These are phyloP conservation scores for Tilletia setariae DNA, from an alignment of 1,284 basidiomycete genomes.

Conservation along the genomic window DNA sequence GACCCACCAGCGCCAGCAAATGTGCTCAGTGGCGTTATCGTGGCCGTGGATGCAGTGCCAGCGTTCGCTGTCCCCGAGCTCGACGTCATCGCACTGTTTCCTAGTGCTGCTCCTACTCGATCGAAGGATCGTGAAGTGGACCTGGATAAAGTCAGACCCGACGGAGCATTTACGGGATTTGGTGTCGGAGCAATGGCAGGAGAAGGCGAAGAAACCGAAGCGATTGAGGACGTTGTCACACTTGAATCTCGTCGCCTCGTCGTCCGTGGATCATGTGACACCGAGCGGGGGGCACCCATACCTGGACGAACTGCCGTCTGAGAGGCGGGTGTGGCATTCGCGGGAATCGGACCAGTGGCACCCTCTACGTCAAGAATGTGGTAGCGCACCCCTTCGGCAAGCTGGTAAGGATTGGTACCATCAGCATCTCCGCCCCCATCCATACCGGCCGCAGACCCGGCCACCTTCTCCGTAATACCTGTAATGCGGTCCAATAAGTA, in stretches of 20 bases:
- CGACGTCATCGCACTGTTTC: neutral
- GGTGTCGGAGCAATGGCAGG: neutral
- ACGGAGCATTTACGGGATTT: neutral
- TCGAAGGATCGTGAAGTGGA: constrained; percentile 4
- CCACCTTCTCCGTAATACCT: constrained; percentile 75
- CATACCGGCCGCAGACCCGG: constrained; percentile 10
- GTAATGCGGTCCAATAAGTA: constrained; percentile 92
- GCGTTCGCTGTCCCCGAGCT: neutral
- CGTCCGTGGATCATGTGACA: constrained; percentile 1
- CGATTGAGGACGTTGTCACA: constrained; percentile 6
- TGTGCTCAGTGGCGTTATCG: neutral
- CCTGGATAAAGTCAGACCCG: neutral
- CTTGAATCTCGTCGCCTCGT: neutral
- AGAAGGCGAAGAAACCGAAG: constrained; percentile 2
- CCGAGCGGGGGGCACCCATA: neutral
- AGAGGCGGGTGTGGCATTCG: neutral
- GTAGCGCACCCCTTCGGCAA: constrained; percentile 85
- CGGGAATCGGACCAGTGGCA: neutral
- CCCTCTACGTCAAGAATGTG: constrained; percentile 90
- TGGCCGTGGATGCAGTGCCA: neutral
- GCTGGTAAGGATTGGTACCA: constrained; percentile 57
- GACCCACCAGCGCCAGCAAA: neutral
- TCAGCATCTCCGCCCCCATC: constrained; percentile 12
- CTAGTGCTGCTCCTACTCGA: neutral
- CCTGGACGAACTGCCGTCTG: constrained; percentile 54